phyloP scores from a whole-genome alignment of 78 protist genomes.

The Isochrysis galbana region DNA sequence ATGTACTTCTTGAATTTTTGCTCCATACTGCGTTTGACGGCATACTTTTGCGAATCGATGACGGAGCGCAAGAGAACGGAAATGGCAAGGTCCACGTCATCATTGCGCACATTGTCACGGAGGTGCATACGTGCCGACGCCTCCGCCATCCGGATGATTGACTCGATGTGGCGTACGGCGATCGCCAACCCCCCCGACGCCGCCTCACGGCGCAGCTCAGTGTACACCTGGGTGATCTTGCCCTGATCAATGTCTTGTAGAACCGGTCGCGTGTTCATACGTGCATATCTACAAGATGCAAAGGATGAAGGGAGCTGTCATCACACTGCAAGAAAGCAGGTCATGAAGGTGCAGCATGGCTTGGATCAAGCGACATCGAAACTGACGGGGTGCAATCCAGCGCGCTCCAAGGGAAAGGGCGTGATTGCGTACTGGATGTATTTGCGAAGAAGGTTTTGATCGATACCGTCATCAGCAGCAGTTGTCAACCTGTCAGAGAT shows the following conservation, averaged over 20 bases:
- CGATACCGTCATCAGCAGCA: constrained; percentile 18
- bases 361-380: too few relatives aligned
- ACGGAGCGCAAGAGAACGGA: constrained; percentile 84
- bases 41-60: constrained; percentile 83
- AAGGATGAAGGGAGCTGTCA: too few relatives aligned
- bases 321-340: too few relatives aligned
- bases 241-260: constrained; percentile 65
- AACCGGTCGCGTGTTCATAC: neutral
- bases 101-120: constrained; percentile 74
- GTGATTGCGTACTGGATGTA: constrained; percentile 90
- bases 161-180: constrained; percentile 94
- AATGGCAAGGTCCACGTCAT: constrained; percentile 92
- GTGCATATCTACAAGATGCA: neutral
- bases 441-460: constrained; percentile 88
- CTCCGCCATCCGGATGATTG: constrained; percentile 92
- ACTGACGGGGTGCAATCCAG: too few relatives aligned
- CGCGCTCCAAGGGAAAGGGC: too few relatives aligned
- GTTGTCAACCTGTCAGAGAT: neutral
- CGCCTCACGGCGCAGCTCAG: constrained; percentile 85
- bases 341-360: too few relatives aligned
- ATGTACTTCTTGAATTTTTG: constrained; percentile 61
- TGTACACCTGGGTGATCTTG: constrained; percentile 77
- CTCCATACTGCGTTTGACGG: neutral
- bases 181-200: constrained; percentile 84
- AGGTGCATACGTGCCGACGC: constrained; percentile 97